phyloP scores from a whole-genome alignment of 1,284 basidiomycete genomes.

The Melampsora larici-populina region DNA sequence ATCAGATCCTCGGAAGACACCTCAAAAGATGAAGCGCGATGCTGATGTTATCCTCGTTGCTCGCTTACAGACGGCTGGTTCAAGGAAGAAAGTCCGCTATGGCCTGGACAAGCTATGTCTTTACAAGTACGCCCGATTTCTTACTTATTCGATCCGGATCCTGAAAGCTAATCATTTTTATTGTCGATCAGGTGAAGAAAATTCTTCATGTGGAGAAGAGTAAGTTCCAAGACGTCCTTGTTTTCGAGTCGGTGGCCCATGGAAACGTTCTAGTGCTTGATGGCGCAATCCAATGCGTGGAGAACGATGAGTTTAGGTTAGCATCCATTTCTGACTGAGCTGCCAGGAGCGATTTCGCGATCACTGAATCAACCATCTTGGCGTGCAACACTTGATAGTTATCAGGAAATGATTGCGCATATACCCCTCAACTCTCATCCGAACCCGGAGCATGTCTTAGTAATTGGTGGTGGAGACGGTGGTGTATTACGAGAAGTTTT shows the following conservation, averaged over 20 bases:
- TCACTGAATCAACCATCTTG: not conserved
- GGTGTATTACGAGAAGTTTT: constrained; percentile 96
- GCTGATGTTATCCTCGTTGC: not conserved
- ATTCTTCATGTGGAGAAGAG: constrained; percentile 93
- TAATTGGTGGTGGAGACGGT: constrained; percentile 87
- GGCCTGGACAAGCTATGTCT: constrained; percentile 66
- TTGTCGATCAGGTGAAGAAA: constrained; percentile 68
- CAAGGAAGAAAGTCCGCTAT: constrained; percentile 91
- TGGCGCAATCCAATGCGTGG: constrained; percentile 92
- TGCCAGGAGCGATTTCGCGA: constrained; percentile 21
- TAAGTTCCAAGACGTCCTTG: constrained; percentile 85
- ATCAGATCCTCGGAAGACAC: not conserved
- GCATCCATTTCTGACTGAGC: constrained; percentile 52
- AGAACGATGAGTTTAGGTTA: constrained; percentile 96
- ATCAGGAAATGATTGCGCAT: constrained; percentile 99
- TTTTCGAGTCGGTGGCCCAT: constrained; percentile 89
- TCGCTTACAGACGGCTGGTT: constrained; percentile 83
- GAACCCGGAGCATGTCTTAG: constrained; percentile 90
- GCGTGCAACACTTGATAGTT: constrained; percentile 60
- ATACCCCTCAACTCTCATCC: constrained; percentile 92
- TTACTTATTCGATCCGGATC: not conserved
- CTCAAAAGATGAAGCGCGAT: not conserved
- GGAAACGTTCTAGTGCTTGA: constrained; percentile 96
- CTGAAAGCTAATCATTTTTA: not conserved
- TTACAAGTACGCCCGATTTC: constrained; percentile 42